Base-by-base conservation (phyloP, 2,329 filamentous ascomycete genomes). In the Cadophora sp. region DNA sequence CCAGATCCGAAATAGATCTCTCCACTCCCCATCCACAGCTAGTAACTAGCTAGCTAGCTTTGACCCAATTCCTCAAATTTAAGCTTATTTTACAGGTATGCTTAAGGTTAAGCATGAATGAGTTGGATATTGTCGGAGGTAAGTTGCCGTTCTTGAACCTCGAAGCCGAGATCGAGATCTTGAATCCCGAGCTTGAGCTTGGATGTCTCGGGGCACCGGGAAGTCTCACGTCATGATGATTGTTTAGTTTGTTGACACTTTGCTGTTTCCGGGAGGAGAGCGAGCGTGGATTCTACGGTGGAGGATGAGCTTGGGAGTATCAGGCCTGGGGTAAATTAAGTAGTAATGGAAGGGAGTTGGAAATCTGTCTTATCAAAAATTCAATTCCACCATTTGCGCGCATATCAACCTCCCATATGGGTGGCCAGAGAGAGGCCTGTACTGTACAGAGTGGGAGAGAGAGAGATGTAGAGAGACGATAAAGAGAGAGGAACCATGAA, bases 371-470 rank as follows among this genome's bases (percentile, higher is more conserved):
- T 12, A 5, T 31, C 26, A 24, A 65, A 46, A 55, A 51, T 34
- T 53, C 46, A 16, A 29, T 19, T 53, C 58, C 34, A 43, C 31
- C 12, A 53, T 16, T 46, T 48, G 46, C 31, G 43, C n/a, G 40
- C 37, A 48, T 37, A 29, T 43, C 24, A 46, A 61, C 62, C 66
- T 56, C n/a, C 66, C 66, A 53, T 61, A 65, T 62, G 37, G 58
- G 56, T 26, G 53, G 63, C 37, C 59, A 48, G 27, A 64, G 16
- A 56, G 24, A 16, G 31, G 26, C 37, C 48, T 55, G 40, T 69
- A 66, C 58, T 69, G 51, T 69, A 69, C 68, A 69, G 61, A 64
- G 48, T 59, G 62, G 63, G 43, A 27, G 29, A 34, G 51, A 4
- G 29, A 58, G 31, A 56, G 29, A 34, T 19, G 7, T n/a, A 16